These are phyloP conservation scores for Mallotus nudiflorus DNA, from an alignment of 345 rosid genomes.

Conservation along the genomic window DNA sequence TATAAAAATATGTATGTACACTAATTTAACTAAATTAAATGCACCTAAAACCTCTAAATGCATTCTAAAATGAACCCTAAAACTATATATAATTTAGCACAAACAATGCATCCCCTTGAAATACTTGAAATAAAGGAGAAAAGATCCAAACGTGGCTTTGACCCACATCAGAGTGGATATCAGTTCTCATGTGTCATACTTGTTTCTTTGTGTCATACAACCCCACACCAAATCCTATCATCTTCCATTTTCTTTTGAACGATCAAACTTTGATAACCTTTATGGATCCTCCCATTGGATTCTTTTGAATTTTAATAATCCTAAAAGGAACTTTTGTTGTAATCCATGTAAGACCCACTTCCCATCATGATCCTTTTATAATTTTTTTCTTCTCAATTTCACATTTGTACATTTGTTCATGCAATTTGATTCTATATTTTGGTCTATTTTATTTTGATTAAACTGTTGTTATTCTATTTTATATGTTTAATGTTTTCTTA, in stretches of 20 bases:
- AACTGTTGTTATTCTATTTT: not conserved
- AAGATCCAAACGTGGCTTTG: not conserved
- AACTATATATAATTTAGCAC: too few relatives aligned
- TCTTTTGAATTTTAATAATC: conserved; percentile 19
- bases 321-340: conserved; percentile 1
- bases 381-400: not conserved
- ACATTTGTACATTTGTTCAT: not conserved
- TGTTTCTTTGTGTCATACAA: conserved; percentile 3
- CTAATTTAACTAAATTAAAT: too few relatives aligned
- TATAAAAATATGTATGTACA: too few relatives aligned
- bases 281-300: conserved; percentile 66
- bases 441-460: not conserved
- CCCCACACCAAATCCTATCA: conserved; percentile 31
- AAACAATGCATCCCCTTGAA: too few relatives aligned
- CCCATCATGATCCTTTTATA: conserved; percentile 6
- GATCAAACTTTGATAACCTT: conserved; percentile 27
- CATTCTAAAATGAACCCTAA: too few relatives aligned
- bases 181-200: conserved; percentile 3
- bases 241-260: not conserved
- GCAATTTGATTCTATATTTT: not conserved
- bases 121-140: not conserved
- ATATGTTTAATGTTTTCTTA: too few relatives aligned
- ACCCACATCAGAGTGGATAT: conserved; percentile 15
- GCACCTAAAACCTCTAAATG: too few relatives aligned
- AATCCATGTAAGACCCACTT: conserved; percentile 20